Evolutionary conservation across 805 yeast species (phyloP), one percentile per base, ranked within the genome.

Genomic region (Wickerhamiella shivajii): DNA sequence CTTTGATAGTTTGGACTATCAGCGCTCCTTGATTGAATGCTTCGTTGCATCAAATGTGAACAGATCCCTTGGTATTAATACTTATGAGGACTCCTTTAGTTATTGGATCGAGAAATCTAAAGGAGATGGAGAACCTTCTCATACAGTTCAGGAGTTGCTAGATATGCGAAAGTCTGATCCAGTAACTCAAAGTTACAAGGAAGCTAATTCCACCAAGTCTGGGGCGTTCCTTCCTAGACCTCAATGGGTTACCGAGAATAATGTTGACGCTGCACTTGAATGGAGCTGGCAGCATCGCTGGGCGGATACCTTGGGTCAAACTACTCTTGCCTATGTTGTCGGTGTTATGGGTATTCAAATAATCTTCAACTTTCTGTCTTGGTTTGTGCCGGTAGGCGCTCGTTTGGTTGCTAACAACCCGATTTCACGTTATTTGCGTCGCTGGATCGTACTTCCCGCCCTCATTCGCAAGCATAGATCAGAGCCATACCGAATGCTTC

Each of bases 291-390:
- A 35, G 27, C 26, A 24, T 22, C 11, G 24, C 16, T 26, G 19
- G 23, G n/a, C 31, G 4, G 15, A 18, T 18, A n/a, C 27, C 2
- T 23, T 19, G 17, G 40, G 41, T 17, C 27, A 34, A 11, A 38
- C 38, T 7, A 14, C 24, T 2, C 9, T 26, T 6, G 27, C 32
- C 18, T 40, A 40, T 24, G 29, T 40, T 6, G 21, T 31, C 24
- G 43, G 43, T 10, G 18, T 38, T 10, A 31, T 40, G 21, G 27
- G 24, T 2, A 8, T 40, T 10, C 36, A 28, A 19, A 30, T 31
- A 2, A 10, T 40, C 6, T 24, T 33, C 33, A 36, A 40, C 30
- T 36, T 38, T 14, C 6, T 34, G n/a, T 12, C 27, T 19, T 40
- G 41, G 41, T 3, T 31, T 9, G n/a, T 28, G 13, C 43, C 43